Evolutionary conservation across 2,329 filamentous ascomycete species (phyloP), one percentile per base, ranked within the genome.

Genomic region (Diaporthe destruens): DNA sequence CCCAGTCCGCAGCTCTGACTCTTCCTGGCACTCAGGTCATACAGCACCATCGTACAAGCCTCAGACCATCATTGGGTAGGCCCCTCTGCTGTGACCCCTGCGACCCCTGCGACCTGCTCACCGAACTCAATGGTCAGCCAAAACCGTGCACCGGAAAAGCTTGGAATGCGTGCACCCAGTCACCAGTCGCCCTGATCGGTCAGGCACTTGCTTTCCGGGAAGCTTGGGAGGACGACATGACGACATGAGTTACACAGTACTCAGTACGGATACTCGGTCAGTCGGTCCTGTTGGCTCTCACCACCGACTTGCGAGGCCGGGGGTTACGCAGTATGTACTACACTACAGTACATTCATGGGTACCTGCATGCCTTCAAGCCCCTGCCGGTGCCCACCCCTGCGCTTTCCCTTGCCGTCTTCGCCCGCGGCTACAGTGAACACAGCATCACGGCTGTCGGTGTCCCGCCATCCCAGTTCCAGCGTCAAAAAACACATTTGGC

Each of bases 71-170:
- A 66, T 53, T 66, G 61, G 61, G 3, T 32, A 16, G 32, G 29
- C 47, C 32, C 32, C 14, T 29, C 44, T 53, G 47, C 14, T 39
- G 32, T 25, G n/a, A 39, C 32, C 61, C 61, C 61, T 53, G 61
- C 47, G n/a, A 39, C 32, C 61, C 61, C 61, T 53, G 61, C 47
- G 47, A n/a, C 7, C 61, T 66, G 44, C 61, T 53, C 61, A 66
- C 47, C 61, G 61, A 66, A 53, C 32, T 66, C 61, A 66, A 53
- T 66, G 61, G n/a, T 53, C 44, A n/a, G n/a, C 47, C 61, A 39
- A 29, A 8, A 32, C 8, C n/a, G 14, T 36, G 32, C 47, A 39
- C 47, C 61, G 61, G 36, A 14, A 44, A 29, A 34, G 44, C 61
- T 23, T 20, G n/a, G 29, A 47, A 49, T 51, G 61, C 42, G 44